These are phyloP conservation scores for Rachicladosporium sp. DNA, from an alignment of 2,329 filamentous ascomycete species.

Conservation along the genomic window DNA sequence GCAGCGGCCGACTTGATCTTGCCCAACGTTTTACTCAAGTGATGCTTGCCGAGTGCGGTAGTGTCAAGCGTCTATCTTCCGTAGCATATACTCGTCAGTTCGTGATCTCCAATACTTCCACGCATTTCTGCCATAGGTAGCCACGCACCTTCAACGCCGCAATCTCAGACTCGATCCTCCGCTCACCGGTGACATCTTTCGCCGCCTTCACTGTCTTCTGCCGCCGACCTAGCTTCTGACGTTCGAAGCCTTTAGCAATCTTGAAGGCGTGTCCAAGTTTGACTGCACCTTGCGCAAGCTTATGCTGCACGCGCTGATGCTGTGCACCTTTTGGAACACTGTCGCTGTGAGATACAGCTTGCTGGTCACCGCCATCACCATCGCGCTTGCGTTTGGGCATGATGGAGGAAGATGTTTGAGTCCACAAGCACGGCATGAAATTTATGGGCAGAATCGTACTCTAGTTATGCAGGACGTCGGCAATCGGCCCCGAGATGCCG, in stretches of 20 bases:
- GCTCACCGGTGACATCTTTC: conserved; percentile 35
- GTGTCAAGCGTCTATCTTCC: conserved; percentile 37
- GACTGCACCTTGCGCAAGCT: conserved; percentile 42
- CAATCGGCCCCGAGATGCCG: too few species aligned
- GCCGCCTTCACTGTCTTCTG: conserved; percentile 41
- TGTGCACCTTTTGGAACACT: conserved; percentile 8
- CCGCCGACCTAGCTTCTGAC: conserved; percentile 58
- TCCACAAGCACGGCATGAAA: neutral
- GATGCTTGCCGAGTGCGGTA: conserved; percentile 36
- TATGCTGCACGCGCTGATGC: conserved; percentile 38
- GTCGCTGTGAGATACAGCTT: conserved; percentile 10
- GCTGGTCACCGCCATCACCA: conserved; percentile 17
- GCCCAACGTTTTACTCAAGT: conserved; percentile 44
- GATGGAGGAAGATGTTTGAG: neutral
- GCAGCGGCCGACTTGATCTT: conserved; percentile 47
- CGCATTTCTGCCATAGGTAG: neutral
- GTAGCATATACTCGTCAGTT: neutral
- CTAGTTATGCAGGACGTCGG: too few species aligned
- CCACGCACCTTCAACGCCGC: conserved; percentile 41
- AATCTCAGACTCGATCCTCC: conserved; percentile 52
- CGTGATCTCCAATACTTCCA: neutral
- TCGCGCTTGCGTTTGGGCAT: conserved; percentile 24
- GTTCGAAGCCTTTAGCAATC: conserved; percentile 61
- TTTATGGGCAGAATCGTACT: neutral
- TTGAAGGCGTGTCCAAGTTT: conserved; percentile 57